Percentiles rank a stretch among this genome's conserved stretches.
Conservation (phyloP, 768 basidiomycete species). For the Kwoniella sp. region DNA sequence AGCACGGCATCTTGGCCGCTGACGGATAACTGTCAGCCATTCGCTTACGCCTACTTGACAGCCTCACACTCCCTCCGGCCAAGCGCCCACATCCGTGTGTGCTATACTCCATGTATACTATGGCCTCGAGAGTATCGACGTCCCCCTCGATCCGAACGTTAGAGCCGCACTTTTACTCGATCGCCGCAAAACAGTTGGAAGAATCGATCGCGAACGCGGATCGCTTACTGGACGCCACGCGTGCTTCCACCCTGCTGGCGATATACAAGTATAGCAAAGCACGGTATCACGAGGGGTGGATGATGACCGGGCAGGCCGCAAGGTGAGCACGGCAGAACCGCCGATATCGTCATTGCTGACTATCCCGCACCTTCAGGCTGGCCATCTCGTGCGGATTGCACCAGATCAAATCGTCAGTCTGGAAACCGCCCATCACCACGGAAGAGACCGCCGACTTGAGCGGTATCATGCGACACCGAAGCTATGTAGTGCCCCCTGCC, state of each 20-base stretch:
- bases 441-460: constrained; percentile 22
- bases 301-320: constrained; percentile 37
- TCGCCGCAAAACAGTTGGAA: constrained; percentile 31
- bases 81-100: constrained; percentile 42
- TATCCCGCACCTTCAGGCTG: too few relatives aligned
- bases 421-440: constrained; percentile 15
- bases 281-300: constrained; percentile 42
- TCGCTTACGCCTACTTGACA: not conserved
- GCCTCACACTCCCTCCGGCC: constrained; percentile 32
- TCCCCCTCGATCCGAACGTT: constrained; percentile 28
- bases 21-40: not conserved
- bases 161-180: constrained; percentile 37
- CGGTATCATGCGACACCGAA: constrained; percentile 34
- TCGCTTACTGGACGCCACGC: constrained; percentile 30
- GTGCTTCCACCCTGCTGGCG: constrained; percentile 34
- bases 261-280: constrained; percentile 38
- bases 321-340: constrained; percentile 19
- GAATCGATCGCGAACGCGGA: constrained; percentile 30
- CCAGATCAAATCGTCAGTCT: constrained; percentile 30
- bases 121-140: constrained; percentile 31
- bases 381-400: constrained; percentile 39
- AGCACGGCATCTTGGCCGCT: too few relatives aligned
- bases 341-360: too few relatives aligned
- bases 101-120: constrained; percentile 41
- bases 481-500: constrained; percentile 32